Conservation (phyloP, 1,284 basidiomycete species). For the Pseudozyma sp. region DNA sequence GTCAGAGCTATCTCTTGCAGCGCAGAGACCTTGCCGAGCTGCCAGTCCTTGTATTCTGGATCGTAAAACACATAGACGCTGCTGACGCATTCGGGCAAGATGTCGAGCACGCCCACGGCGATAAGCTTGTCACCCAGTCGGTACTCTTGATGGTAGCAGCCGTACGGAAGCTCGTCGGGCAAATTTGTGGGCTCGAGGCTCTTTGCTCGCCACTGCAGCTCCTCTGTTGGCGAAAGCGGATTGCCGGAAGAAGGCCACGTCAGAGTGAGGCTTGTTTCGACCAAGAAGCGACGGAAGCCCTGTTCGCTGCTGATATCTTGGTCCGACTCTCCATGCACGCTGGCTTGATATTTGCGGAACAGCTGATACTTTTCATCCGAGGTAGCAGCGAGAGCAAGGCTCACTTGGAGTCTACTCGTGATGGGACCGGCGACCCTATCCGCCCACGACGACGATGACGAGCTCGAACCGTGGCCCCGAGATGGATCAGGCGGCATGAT, state of each 20-base stretch:
- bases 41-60: slow-evolving; percentile 78
- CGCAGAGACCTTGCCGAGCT: slow-evolving; percentile 78
- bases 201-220: slow-evolving; percentile 19
- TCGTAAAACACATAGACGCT: slow-evolving; percentile 97
- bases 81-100: slow-evolving; percentile 88
- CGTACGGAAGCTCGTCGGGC: slow-evolving; percentile 40
- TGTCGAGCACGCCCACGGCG: slow-evolving; percentile 89
- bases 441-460: slow-evolving; percentile 23
- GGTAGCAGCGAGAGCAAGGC: slow-evolving; percentile 28
- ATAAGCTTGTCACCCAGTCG: slow-evolving; percentile 79
- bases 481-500: slow-evolving; percentile 5
- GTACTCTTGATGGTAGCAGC: slow-evolving; percentile 66
- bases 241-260: slow-evolving; percentile 29
- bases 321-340: slow-evolving; percentile 54
- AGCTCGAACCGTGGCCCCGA: background rate
- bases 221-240: slow-evolving; percentile 14
- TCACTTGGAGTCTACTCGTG: slow-evolving; percentile 25
- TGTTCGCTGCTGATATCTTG: slow-evolving; percentile 47
- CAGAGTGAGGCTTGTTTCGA: slow-evolving; percentile 36
- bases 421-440: slow-evolving; percentile 39
- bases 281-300: slow-evolving; percentile 60
- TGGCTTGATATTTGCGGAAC: slow-evolving; percentile 60
- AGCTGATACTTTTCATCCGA: slow-evolving; percentile 63
- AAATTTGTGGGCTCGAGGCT: slow-evolving; percentile 5
- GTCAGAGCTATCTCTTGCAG: slow-evolving; percentile 58